Conservation (phyloP, 2,329 filamentous ascomycete genomes). For the Curvularia sp. region DNA sequence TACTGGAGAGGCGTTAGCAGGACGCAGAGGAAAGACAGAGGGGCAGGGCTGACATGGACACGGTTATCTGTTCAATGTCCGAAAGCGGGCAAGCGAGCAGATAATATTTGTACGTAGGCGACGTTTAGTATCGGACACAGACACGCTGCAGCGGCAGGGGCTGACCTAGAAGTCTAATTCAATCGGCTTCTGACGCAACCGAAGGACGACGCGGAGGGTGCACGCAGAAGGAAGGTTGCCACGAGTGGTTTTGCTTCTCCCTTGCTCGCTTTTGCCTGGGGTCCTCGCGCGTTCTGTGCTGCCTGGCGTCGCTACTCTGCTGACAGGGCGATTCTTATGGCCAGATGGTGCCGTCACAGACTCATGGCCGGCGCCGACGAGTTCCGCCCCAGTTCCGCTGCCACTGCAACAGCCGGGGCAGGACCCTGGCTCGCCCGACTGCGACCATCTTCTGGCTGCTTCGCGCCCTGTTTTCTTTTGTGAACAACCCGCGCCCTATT, state of each 20-base stretch:
- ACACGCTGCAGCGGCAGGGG: conserved; percentile 2
- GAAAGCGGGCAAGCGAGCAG: conserved; percentile 37
- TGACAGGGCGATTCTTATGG: conserved; percentile 15
- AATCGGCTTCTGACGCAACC: too few species aligned
- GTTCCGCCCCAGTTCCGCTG: conserved; percentile 18
- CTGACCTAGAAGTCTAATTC: neutral
- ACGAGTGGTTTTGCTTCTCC: neutral
- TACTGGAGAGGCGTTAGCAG: conserved; percentile 39
- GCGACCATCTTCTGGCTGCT: neutral
- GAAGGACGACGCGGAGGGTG: neutral
- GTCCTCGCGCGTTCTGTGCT: neutral
- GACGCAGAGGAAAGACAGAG: conserved; percentile 18
- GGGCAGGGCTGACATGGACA: conserved; percentile 30
- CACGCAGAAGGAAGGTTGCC: neutral
- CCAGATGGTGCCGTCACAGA: conserved; percentile 37
- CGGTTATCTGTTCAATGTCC: conserved; percentile 28
- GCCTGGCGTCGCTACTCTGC: neutral
- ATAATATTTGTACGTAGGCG: conserved; percentile 36
- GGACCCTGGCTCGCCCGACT: neutral
- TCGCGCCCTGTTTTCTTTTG: neutral
- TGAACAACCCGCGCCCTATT: neutral
- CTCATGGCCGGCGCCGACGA: conserved; percentile 16
- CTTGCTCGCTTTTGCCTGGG: neutral
- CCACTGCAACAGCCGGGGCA: conserved; percentile 1
- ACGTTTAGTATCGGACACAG: conserved; percentile 14